A percentile compares a stretch with the other conserved stretches of the same genome.
Conservation (phyloP, 1,284 basidiomycete species). For the Kalmanozyma brasiliensis region DNA sequence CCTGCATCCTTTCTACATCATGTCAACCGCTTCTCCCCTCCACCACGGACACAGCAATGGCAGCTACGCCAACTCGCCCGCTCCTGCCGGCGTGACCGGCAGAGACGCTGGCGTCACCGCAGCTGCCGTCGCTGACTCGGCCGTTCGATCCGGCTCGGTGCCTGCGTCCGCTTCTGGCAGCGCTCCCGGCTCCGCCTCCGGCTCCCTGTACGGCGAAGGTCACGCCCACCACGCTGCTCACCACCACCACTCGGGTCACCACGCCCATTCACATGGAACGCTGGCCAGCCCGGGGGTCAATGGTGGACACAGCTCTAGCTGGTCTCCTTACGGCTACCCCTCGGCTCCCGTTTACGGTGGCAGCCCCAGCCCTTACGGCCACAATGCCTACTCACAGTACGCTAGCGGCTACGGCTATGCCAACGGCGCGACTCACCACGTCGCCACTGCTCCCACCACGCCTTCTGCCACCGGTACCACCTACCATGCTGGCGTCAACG, state of each 20-base stretch:
- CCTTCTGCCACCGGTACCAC: constrained; percentile 40
- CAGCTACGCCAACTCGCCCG: constrained; percentile 50
- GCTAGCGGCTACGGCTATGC: constrained; percentile 49
- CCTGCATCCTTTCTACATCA: constrained; percentile 12
- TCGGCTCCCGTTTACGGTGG: constrained; percentile 47
- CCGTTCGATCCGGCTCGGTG: constrained; percentile 46
- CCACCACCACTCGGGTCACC: constrained; percentile 45
- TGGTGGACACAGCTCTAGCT: constrained; percentile 48
- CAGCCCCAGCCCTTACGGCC: constrained; percentile 50
- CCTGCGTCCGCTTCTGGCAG: constrained; percentile 45
- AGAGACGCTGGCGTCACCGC: constrained; percentile 43
- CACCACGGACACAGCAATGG: constrained; percentile 51
- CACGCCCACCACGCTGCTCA: constrained; percentile 39
- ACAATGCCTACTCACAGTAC: constrained; percentile 53
- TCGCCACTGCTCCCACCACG: constrained; percentile 45
- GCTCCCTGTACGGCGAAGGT: constrained; percentile 48
- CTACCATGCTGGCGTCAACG: constrained; percentile 44
- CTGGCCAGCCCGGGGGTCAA: constrained; percentile 49
- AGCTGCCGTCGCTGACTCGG: constrained; percentile 38
- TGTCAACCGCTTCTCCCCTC: constrained; percentile 53
- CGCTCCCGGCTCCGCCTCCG: constrained; percentile 48
- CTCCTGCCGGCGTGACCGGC: constrained; percentile 34
- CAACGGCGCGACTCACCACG: constrained; percentile 41
- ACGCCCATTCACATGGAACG: constrained; percentile 39
- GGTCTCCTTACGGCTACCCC: constrained; percentile 52